Evolutionary conservation across 2,329 filamentous ascomycete genomes (phyloP).

Genomic region (Aspergillus ruber): DNA sequence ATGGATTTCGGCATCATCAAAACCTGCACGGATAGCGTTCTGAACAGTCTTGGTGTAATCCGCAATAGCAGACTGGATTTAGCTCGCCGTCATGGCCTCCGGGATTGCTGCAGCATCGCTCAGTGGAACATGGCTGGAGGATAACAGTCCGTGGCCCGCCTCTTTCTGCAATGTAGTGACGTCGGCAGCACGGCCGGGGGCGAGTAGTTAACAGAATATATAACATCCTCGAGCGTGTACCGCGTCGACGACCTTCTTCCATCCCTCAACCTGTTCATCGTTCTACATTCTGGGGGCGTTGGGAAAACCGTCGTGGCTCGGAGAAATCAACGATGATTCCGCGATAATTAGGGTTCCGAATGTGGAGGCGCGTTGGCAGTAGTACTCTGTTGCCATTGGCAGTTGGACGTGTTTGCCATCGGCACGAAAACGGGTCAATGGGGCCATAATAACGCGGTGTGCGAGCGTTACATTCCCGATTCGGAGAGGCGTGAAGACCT

Average conservation of each 20-base stretch:
- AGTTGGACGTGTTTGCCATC: not conserved
- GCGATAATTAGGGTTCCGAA: constrained; percentile 53
- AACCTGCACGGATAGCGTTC: constrained; percentile 49
- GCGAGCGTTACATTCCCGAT: constrained; percentile 38
- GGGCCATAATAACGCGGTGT: constrained; percentile 43
- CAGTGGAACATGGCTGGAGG: constrained; percentile 35
- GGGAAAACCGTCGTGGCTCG: constrained; percentile 40
- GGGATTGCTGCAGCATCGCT: constrained; percentile 24
- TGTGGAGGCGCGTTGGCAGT: constrained; percentile 45
- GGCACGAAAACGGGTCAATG: constrained; percentile 23
- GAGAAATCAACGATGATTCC: constrained; percentile 50
- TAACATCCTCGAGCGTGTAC: constrained; percentile 56
- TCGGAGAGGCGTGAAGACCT: constrained; percentile 31
- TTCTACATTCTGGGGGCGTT: constrained; percentile 53
- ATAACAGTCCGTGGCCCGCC: constrained; percentile 10
- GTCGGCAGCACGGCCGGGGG: constrained; percentile 50
- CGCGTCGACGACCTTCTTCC: constrained; percentile 54
- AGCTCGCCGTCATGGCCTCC: constrained; percentile 23
- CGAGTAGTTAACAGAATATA: constrained; percentile 57
- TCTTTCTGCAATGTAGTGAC: constrained; percentile 16
- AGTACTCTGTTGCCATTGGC: constrained; percentile 36
- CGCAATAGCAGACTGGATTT: constrained; percentile 33
- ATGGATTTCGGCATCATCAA: constrained; percentile 44
- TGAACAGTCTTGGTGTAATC: constrained; percentile 38
- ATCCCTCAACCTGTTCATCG: constrained; percentile 48